Evolutionary conservation across 345 rosid species (phyloP), one percentile per base, ranked within the genome.

Genomic region (Boechera retrofracta): DNA sequence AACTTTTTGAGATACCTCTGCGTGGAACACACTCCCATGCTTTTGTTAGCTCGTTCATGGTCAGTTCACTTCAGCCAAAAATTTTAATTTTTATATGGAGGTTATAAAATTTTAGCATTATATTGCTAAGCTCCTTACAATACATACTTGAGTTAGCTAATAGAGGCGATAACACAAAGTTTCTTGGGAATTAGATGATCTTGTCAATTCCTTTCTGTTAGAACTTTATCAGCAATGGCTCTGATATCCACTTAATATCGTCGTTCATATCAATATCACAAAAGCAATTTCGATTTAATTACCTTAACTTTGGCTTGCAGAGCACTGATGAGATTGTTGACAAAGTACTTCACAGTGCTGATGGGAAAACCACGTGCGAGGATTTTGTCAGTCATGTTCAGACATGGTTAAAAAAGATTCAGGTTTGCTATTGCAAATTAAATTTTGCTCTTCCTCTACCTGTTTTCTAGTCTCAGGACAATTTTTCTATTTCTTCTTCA

Each of bases 1-100:
- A 66, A 64, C 76, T 96, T 51, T 96, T 89, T 75, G 98, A 97
- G 61, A 96, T 96, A 75, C 99, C 99, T 49, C 93, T 95, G 31
- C 90, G 92, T 67, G 97, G 97, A 74, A 95, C 98, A 21, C 99
- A 96, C 80, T 93, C 99, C 24, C 99, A 96, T 87, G 99, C 99
- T 58, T 96, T 88, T 87, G 95, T 96, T 79, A 96, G 98, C 84
- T 96, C 99, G 58, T 96, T 83, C 78, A 93, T 88, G 99, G 99
- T 94, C 41, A 59, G 94, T 84, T 72, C 11, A 32, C 68, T 55
- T 45, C 39, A 32, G 5, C 65, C 67, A 15, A 32, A 69, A 10
- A 0, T 1, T 51, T 52, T 11, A 0, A 2, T 18, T 63, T 49
- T 36, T 12, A 7, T 18, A 4, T 39, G 2, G 21, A 70, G 31